These are phyloP conservation scores for Penicillium crystallinum DNA, from an alignment of 495 filamentous ascomycete genomes.

Conservation along the genomic window DNA sequence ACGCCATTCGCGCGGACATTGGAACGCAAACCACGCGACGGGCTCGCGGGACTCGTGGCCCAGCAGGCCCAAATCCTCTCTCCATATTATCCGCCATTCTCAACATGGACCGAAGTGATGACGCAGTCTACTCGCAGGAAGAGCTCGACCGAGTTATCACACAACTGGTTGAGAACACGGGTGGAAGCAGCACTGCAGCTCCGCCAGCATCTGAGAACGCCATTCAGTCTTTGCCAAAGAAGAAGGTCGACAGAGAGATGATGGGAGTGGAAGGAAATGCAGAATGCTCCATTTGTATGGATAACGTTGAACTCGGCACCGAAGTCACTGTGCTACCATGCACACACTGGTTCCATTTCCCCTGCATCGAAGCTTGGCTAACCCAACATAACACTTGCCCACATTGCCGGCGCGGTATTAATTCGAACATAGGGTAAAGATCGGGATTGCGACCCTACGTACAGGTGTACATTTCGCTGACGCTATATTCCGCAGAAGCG, in stretches of 20 bases:
- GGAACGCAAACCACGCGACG: slow-evolving; percentile 11
- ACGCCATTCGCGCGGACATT: slow-evolving; percentile 21
- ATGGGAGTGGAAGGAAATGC: slow-evolving; percentile 57
- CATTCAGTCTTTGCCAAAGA: slow-evolving; percentile 69
- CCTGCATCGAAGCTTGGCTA: slow-evolving; percentile 75
- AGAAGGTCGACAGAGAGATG: slow-evolving; percentile 59
- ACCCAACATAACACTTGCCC: slow-evolving; percentile 87
- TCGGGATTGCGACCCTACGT: neutral
- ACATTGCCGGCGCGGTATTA: slow-evolving; percentile 76
- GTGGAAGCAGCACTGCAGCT: slow-evolving; percentile 62
- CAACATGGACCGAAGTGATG: slow-evolving; percentile 60
- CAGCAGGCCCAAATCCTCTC: slow-evolving; percentile 27
- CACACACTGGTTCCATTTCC: slow-evolving; percentile 84
- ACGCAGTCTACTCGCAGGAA: slow-evolving; percentile 90
- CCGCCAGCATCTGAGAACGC: slow-evolving; percentile 72
- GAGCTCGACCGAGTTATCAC: slow-evolving; percentile 85
- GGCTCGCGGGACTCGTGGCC: slow-evolving; percentile 15
- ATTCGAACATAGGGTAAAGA: slow-evolving; percentile 30
- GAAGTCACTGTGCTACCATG: slow-evolving; percentile 80
- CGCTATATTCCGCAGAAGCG: neutral
- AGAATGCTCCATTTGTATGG: slow-evolving; percentile 94
- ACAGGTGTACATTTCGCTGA: slow-evolving; percentile 8
- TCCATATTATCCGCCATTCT: slow-evolving; percentile 46
- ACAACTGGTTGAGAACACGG: slow-evolving; percentile 77
- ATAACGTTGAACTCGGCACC: slow-evolving; percentile 67